Evolutionary conservation across 2,329 filamentous ascomycete genomes (phyloP).

Genomic region (Fusarium camptoceras): DNA sequence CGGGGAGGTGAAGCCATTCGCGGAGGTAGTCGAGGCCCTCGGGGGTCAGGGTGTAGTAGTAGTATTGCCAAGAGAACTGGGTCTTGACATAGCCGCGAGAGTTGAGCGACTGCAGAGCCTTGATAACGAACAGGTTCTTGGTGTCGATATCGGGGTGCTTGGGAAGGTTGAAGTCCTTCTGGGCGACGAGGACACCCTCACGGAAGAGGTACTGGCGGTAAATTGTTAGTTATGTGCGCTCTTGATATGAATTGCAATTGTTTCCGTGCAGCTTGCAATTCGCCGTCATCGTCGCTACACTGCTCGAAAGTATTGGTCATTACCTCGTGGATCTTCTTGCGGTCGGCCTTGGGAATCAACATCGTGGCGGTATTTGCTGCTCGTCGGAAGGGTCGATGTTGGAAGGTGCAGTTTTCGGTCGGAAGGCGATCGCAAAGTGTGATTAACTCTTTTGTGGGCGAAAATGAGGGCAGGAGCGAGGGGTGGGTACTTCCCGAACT

Average conservation of each 20-base stretch:
- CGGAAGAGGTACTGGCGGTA: slow-evolving; percentile 88
- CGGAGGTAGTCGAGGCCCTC: slow-evolving; percentile 99
- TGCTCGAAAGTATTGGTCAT: slow-evolving; percentile 17
- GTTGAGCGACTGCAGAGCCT: slow-evolving; percentile 97
- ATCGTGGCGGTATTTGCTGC: slow-evolving; percentile 71
- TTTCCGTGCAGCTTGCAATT: slow-evolving; percentile 36
- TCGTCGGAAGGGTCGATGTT: slow-evolving; percentile 62
- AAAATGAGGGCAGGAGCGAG: slow-evolving; percentile 54
- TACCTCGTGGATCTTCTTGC: slow-evolving; percentile 99
- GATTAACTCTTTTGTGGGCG: slow-evolving; percentile 58
- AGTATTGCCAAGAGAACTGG: slow-evolving; percentile 99
- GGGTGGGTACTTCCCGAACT: slow-evolving; percentile 45
- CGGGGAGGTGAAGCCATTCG: slow-evolving; percentile 99
- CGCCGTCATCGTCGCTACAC: slow-evolving; percentile 18
- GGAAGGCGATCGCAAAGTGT: slow-evolving; percentile 56
- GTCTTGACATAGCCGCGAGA: slow-evolving; percentile 99
- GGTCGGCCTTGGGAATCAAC: slow-evolving; percentile 99
- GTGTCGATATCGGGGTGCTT: slow-evolving; percentile 99
- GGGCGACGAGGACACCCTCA: slow-evolving; percentile 92
- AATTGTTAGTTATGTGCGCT: slow-evolving; percentile 42
- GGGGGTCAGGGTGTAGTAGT: slow-evolving; percentile 99
- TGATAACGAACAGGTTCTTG: slow-evolving; percentile 99
- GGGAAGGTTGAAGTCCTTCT: slow-evolving; percentile 99
- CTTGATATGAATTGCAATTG: slow-evolving; percentile 12
- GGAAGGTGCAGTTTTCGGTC: slow-evolving; percentile 56